Evolutionary conservation across 1,284 basidiomycete genomes (phyloP), one percentile per base, ranked within the genome.

Genomic region (Albatrellus sp.): DNA sequence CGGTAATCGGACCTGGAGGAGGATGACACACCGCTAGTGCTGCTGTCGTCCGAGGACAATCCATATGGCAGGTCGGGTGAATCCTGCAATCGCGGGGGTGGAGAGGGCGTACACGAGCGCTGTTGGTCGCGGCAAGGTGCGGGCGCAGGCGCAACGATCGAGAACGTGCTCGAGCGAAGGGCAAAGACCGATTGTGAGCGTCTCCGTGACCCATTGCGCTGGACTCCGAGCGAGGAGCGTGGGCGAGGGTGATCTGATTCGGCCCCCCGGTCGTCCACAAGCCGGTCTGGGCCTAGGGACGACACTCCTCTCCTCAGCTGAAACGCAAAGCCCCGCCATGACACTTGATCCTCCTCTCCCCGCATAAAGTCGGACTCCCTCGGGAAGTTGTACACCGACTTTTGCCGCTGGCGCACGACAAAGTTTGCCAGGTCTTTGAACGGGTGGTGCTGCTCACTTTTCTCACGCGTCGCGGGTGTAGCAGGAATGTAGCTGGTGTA

Each of bases 151-250:
- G 41, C 13, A 49, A 16, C 10, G 43, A 48, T 43, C n/a, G 50
- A 50, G 42, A 50, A 51, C n/a, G 43, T 41, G 6, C 49, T 38
- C 34, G 50, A 46, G 19, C 49, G 49, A 37, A 45, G 35, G 7
- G 41, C 49, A 24, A 51, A 51, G 11, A 43, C 49, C 3, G 50
- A 51, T 19, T 51, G 50, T 12, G 50, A 51, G 34, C 50, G 50
- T 19, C 49, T 47, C 16, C 50, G 48, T 28, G 49, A 44, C 30
- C 50, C 45, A n/a, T 40, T 42, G 30, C 48, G 48, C 20, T 42
- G 42, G 11, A 40, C n/a, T 13, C 35, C 43, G 24, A 24, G 4
- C 3, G 24, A 24, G 17, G 32, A 28, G 24, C 20, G 38, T 28
- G 17, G 38, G 14, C 42, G 11, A 37, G 38, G n/a, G 24, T 44